phyloP scores from a whole-genome alignment of 306 rosid species.

The Malus domestica region ASM211411v1 NC_041789.1:9877501-9878000 shows the following conservation, averaged over 20 bases:
- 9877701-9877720: background rate
- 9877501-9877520: too few species aligned
- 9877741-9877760: background rate
- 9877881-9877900: background rate
- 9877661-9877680: background rate
- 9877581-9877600: too few species aligned
- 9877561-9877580: too few species aligned
- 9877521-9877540: too few species aligned
- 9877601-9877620: too few species aligned
- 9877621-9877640: too few species aligned
- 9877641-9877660: too few species aligned
- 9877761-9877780: background rate
- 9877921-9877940: conserved; percentile 9
- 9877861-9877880: background rate
- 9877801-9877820: background rate
- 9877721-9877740: background rate
- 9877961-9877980: background rate
- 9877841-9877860: background rate
- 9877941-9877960: background rate
- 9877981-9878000: background rate
- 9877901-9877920: background rate
- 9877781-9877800: background rate
- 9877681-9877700: background rate
- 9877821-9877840: background rate
- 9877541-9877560: too few species aligned